Evolutionary conservation across 2,329 filamentous ascomycete genomes (phyloP).

Genomic region (Exophiala phaeomuriformis): DNA sequence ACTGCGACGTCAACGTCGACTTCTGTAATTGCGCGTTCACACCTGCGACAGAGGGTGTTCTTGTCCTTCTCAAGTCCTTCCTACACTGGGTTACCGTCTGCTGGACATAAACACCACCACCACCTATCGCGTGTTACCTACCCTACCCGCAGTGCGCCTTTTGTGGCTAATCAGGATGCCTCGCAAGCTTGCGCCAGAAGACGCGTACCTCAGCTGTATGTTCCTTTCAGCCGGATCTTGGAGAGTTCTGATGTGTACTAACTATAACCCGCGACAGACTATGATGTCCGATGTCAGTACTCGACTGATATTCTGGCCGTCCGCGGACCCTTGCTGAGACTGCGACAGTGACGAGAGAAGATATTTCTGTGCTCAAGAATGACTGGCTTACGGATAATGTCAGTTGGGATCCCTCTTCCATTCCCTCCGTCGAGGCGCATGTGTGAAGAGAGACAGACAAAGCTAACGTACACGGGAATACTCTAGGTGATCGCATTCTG

Average conservation of each 20-base stretch:
- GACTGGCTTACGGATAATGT: constrained; percentile 98
- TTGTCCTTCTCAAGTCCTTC: background rate
- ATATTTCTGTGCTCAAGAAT: constrained; percentile 77
- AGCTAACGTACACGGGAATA: background rate
- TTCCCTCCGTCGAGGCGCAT: background rate
- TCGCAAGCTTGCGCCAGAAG: constrained; percentile 50
- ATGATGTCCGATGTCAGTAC: constrained; percentile 57
- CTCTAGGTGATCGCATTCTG: constrained; percentile 86
- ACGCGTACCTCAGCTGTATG: constrained; percentile 65
- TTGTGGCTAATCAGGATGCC: constrained; percentile 12
- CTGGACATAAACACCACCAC: background rate
- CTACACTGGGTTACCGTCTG: no score
- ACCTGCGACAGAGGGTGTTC: background rate
- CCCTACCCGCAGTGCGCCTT: no score
- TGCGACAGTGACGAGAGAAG: constrained; percentile 71
- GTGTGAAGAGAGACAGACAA: constrained; percentile 4
- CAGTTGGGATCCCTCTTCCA: constrained; percentile 31
- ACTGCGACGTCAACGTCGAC: background rate
- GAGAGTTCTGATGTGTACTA: background rate
- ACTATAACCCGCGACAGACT: constrained; percentile 40
- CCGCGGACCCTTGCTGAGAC: constrained; percentile 9
- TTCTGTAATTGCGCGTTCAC: background rate
- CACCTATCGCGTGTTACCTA: background rate
- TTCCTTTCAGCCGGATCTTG: constrained; percentile 21
- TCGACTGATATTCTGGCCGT: background rate